phyloP scores from a whole-genome alignment of 179 eudicot genomes.

The Vitellaria paradoxa region DNA sequence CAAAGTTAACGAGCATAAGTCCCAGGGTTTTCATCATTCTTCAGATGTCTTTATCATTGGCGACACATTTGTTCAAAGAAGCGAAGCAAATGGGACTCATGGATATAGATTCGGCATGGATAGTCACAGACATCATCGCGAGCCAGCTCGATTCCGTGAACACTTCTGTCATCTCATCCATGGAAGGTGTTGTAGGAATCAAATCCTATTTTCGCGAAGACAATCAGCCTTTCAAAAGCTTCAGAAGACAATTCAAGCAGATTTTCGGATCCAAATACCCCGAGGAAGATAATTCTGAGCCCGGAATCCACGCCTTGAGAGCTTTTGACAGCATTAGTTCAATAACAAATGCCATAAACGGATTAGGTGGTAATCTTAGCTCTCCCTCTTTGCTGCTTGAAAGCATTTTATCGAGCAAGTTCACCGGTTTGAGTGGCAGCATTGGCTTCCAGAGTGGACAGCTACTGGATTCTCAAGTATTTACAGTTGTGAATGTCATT shows the following conservation, averaged over 20 bases:
- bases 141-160: slow-evolving; percentile 33
- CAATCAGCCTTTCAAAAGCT: slow-evolving; percentile 20
- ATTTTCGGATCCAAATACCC: too few relatives aligned
- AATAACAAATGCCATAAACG: slow-evolving; percentile 16
- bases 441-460: slow-evolving; percentile 23
- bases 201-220: slow-evolving; percentile 24
- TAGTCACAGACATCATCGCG: slow-evolving; percentile 28
- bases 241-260: slow-evolving; percentile 5
- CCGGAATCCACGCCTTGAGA: slow-evolving; percentile 36
- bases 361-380: not conserved
- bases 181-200: not conserved
- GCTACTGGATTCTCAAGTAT: not conserved
- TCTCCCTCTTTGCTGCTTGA: slow-evolving; percentile 1
- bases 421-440: slow-evolving; percentile 30
- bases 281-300: not conserved
- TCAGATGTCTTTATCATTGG: slow-evolving; percentile 20
- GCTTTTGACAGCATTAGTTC: slow-evolving; percentile 38
- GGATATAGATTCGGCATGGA: slow-evolving; percentile 46
- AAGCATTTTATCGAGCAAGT: not conserved
- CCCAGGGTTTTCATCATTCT: slow-evolving; percentile 48
- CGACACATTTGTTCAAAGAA: slow-evolving; percentile 12
- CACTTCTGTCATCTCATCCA: not conserved
- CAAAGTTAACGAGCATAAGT: slow-evolving; percentile 16
- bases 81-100: slow-evolving; percentile 34
- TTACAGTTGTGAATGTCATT: slow-evolving; percentile 31